Conservation (phyloP, 1,284 basidiomycete genomes). For the Rhodotorula glutinis region DNA sequence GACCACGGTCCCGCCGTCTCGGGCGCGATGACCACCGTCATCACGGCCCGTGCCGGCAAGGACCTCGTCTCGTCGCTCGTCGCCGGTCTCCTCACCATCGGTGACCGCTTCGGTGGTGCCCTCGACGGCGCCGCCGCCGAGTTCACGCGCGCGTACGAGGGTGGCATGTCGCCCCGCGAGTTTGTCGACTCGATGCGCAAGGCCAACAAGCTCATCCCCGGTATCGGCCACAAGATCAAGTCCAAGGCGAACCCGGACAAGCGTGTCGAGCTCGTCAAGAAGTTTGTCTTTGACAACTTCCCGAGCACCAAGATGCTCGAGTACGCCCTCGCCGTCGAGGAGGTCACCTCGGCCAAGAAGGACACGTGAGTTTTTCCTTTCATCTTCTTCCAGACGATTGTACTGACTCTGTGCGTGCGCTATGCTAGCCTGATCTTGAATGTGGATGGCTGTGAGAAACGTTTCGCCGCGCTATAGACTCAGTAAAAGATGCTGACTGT, state of each 20-base stretch:
- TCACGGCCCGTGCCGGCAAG: conserved; percentile 97
- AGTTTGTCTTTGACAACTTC: conserved; percentile 95
- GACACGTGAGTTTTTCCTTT: no score
- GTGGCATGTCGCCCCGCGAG: conserved; percentile 90
- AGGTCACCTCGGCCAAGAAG: conserved; percentile 96
- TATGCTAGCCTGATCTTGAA: no score
- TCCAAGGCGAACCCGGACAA: conserved; percentile 55
- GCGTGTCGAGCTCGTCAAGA: conserved; percentile 96
- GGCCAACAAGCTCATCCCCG: conserved; percentile 94
- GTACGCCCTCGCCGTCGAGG: conserved; percentile 97
- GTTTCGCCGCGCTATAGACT: no score
- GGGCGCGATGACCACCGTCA: conserved; percentile 99
- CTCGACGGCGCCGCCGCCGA: conserved; percentile 94
- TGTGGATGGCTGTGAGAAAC: no score
- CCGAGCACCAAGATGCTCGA: conserved; percentile 72
- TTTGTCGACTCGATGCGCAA: conserved; percentile 96
- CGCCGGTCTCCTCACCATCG: conserved; percentile 94
- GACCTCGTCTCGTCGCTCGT: conserved; percentile 95
- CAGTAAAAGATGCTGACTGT: no score
- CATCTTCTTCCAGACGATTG: no score
- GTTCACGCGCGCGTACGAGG: conserved; percentile 88
- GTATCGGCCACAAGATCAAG: conserved; percentile 99
- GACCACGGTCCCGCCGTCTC: conserved; percentile 67
- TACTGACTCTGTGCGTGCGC: no score
- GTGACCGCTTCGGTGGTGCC: conserved; percentile 98